Evolutionary conservation across 2,329 filamentous ascomycete species (phyloP), one percentile per base, ranked within the genome.

Genomic region (Alternaria incomplexa): DNA sequence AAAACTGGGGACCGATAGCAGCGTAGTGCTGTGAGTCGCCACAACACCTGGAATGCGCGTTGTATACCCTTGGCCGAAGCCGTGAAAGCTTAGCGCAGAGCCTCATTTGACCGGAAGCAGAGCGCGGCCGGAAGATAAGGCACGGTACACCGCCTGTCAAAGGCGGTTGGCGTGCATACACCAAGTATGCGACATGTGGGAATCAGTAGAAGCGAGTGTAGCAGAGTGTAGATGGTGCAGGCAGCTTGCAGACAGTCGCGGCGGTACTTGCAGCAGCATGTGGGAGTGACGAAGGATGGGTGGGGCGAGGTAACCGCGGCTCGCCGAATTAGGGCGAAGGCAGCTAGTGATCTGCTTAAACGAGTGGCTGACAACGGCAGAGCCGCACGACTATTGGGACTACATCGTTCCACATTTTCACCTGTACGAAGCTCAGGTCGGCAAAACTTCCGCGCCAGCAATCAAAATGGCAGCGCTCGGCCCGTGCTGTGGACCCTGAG

Each of bases 1-100:
- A 71, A 71, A 73, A 73, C 60, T 68, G 71, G 71, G 44, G 66
- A 57, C 67, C 50, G 69, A 72, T 71, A 67, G 60, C 63, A 64
- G 62, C 46, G 54, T 45, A 32, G 61, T 62, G 52, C 64, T 58
- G 62, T 71, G 62, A 70, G 65, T 71, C 69, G 71, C 70, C 69
- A 72, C 69, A 71, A 66, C 67, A 66, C 62, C 25, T 62, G 44
- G 45, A 32, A 56, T 30, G 32, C 30, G 57, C 60, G 54, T 17
- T 52, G 52, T 64, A 44, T 56, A 62, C 62, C 32, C 64, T 56
- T 68, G 36, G 70, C 67, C 71, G 70, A 71, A 66, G 62, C 58
- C 55, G 25, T 44, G 22, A 47, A 65, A 54, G 56, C 61, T 52
- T 59, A 58, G 63, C 62, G 60, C 65, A 65, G 66, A 69, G 67